Conservation (phyloP, 2,329 filamentous ascomycete genomes). For the Lachnellula arida region DNA sequence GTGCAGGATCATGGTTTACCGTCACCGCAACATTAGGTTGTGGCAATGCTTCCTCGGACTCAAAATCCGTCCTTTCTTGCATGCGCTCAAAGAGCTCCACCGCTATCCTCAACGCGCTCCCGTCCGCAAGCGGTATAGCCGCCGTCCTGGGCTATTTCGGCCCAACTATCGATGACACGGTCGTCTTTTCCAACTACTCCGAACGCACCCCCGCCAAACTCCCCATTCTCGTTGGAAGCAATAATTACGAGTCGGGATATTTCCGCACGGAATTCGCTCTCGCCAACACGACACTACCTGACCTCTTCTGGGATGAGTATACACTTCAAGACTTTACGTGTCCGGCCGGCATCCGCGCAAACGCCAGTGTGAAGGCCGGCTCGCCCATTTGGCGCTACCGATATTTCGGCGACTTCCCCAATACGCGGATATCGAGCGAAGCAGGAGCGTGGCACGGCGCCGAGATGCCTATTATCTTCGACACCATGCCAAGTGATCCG, state of each 20-base stretch:
- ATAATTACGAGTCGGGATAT: constrained; percentile 32
- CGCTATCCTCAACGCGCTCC: constrained; percentile 20
- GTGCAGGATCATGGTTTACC: constrained; percentile 24
- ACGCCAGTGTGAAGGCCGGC: constrained; percentile 21
- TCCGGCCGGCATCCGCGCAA: constrained; percentile 28
- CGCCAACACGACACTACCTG: constrained; percentile 15
- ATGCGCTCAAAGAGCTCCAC: constrained; percentile 22
- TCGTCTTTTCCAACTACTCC: constrained; percentile 29
- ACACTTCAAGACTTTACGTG: constrained; percentile 33
- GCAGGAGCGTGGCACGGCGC: constrained; percentile 34
- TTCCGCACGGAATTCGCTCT: constrained; percentile 26
- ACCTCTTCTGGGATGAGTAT: constrained; percentile 27
- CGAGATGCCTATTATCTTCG: constrained; percentile 34
- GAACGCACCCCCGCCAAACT: constrained; percentile 19
- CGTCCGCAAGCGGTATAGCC: constrained; percentile 4
- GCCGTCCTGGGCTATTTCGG: constrained; percentile 21
- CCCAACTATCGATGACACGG: constrained; percentile 26
- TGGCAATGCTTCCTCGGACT: constrained; percentile 22
- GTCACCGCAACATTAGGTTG: constrained; percentile 26
- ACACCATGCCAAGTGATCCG: constrained; percentile 21
- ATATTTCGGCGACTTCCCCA: constrained; percentile 36
- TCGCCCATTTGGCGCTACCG: constrained; percentile 37
- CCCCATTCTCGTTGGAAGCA: constrained; percentile 32
- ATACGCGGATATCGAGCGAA: constrained; percentile 29
- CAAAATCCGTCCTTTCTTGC: constrained; percentile 22